These are phyloP conservation scores for Candida sp. DNA, from an alignment of 1,139 yeast species.

Conservation along the genomic window DNA sequence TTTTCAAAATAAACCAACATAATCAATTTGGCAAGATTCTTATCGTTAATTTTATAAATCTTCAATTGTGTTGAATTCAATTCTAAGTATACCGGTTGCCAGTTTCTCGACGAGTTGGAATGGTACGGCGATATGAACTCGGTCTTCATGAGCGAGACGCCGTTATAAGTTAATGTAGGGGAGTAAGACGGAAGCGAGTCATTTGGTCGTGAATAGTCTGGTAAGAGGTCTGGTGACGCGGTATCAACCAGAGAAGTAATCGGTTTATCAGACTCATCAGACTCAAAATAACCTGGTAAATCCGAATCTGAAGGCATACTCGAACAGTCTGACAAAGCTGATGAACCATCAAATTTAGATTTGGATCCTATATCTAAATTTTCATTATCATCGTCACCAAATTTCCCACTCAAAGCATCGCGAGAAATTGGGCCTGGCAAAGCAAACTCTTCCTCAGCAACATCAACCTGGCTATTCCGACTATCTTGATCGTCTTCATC, in stretches of 20 bases:
- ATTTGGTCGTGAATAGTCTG: constrained; percentile 16
- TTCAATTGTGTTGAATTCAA: constrained; percentile 57
- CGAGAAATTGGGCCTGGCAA: too few relatives aligned
- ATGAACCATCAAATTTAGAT: too few relatives aligned
- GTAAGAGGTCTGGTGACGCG: too few relatives aligned
- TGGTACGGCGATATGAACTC: constrained; percentile 41
- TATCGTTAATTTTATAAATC: constrained; percentile 32
- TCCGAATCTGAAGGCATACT: neutral
- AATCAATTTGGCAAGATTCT: constrained; percentile 21
- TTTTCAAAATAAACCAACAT: constrained; percentile 26
- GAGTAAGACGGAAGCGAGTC: constrained; percentile 31
- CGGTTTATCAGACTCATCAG: too few relatives aligned
- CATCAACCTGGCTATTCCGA: too few relatives aligned
- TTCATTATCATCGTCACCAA: too few relatives aligned
- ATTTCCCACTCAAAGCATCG: too few relatives aligned
- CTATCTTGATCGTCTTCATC: too few relatives aligned
- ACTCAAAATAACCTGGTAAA: neutral
- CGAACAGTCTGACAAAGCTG: too few relatives aligned
- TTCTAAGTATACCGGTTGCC: constrained; percentile 52
- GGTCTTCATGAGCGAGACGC: constrained; percentile 30
- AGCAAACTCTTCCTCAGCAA: too few relatives aligned
- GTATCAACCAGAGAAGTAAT: too few relatives aligned
- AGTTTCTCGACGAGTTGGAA: constrained; percentile 24
- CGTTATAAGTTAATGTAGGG: constrained; percentile 31
- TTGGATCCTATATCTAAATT: too few relatives aligned